Evolutionary conservation across 2,329 filamentous ascomycete species (phyloP).

Genomic region (Fusarium buharicum): DNA sequence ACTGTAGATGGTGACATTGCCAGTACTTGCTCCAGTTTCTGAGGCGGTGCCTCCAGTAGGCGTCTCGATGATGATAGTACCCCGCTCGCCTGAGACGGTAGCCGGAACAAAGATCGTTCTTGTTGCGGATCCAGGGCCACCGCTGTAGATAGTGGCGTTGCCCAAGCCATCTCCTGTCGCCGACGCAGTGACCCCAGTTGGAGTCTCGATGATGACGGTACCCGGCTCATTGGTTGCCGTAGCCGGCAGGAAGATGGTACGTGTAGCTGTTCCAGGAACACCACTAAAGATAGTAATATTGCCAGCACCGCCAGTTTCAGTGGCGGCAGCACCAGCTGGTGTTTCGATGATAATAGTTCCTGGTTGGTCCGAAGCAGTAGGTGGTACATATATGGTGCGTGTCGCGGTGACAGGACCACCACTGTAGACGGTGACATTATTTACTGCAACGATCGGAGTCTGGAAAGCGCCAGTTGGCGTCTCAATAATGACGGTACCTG

Average conservation of each 20-base stretch:
- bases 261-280: conserved; percentile 1
- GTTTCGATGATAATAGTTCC: conserved; percentile 15
- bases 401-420: neutral
- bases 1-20: no score
- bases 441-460: neutral
- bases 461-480: conserved; percentile 4
- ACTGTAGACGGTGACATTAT: conserved; percentile 16
- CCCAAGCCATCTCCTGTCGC: neutral
- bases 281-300: conserved; percentile 15
- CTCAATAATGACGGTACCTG: conserved; percentile 7
- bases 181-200: neutral
- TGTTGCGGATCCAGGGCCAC: neutral
- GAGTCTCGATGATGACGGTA: conserved; percentile 11
- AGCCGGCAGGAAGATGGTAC: conserved; percentile 5
- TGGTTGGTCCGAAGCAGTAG: neutral
- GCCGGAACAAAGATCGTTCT: no score
- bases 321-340: neutral
- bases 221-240: neutral
- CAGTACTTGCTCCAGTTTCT: no score
- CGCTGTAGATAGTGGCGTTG: neutral
- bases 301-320: neutral
- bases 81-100: no score
- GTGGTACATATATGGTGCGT: neutral
- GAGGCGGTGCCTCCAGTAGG: no score
- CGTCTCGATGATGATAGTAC: no score